These are phyloP conservation scores for Triticum monococcum DNA, from an alignment of 176 grass and related monocot species.

Conservation along the genomic window DNA sequence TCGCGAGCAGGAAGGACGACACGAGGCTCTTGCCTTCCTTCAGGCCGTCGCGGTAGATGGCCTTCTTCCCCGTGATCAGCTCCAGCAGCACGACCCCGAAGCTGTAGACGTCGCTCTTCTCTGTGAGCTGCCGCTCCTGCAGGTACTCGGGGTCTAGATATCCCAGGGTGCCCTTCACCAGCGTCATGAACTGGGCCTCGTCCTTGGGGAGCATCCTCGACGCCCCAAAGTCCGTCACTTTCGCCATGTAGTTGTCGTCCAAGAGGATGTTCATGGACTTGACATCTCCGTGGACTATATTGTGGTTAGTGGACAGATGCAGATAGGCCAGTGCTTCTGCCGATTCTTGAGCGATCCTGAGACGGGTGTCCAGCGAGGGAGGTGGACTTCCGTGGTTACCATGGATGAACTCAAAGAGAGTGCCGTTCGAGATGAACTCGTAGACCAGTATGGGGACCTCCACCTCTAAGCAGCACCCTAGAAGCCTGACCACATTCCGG, in stretches of 20 bases:
- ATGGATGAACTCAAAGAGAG: not conserved
- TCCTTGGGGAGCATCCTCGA: conserved; percentile 17
- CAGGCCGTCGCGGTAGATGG: not conserved
- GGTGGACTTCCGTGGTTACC: not conserved
- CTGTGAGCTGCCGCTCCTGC: not conserved
- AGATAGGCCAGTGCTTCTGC: not conserved
- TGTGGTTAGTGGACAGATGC: not conserved
- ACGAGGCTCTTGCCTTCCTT: not conserved
- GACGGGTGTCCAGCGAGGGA: not conserved
- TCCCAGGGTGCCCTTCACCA: not conserved
- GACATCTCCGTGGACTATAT: conserved; percentile 10
- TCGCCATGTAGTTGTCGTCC: not conserved
- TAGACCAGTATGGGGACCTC: not conserved
- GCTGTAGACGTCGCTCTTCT: conserved; percentile 21
- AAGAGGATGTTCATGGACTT: not conserved
- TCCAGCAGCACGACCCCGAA: conserved; percentile 21
- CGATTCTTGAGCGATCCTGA: not conserved
- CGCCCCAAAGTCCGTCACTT: not conserved
- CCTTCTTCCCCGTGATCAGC: not conserved
- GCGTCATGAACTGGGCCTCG: not conserved
- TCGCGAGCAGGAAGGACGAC: not conserved
- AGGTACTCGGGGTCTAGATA: conserved; percentile 32
- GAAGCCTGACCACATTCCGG: conserved; percentile 1
- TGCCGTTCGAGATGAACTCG: not conserved
- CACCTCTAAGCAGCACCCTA: not conserved